phyloP scores from a whole-genome alignment of 495 filamentous ascomycete species.

The Amphirosellinia nigrospora region DNA sequence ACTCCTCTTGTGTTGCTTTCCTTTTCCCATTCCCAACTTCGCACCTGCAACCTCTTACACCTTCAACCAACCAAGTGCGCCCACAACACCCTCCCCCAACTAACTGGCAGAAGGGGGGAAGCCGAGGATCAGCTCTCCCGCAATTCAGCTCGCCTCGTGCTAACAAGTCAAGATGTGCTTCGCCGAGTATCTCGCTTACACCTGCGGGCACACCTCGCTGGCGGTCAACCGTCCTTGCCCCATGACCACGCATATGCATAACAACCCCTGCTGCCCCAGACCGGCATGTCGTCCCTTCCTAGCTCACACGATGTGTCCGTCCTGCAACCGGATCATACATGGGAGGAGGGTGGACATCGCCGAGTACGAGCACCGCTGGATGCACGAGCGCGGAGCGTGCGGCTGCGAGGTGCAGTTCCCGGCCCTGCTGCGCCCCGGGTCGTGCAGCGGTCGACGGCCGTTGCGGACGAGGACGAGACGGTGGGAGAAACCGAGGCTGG shows the following conservation, averaged over 20 bases:
- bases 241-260: constrained; percentile 43
- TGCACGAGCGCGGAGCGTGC: constrained; percentile 54
- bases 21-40: background rate
- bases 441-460: constrained; percentile 18
- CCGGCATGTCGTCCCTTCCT: constrained; percentile 37
- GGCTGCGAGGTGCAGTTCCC: constrained; percentile 48
- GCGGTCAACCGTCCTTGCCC: constrained; percentile 49
- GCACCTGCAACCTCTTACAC: background rate
- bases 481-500: too few relatives aligned
- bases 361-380: constrained; percentile 54
- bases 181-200: constrained; percentile 50
- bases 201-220: constrained; percentile 50
- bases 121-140: too few relatives aligned
- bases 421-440: constrained; percentile 40
- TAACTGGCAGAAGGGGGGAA: background rate
- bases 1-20: background rate
- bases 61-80: background rate
- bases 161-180: constrained; percentile 46
- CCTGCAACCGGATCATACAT: constrained; percentile 48
- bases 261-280: constrained; percentile 42
- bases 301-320: constrained; percentile 43
- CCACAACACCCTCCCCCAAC: background rate
- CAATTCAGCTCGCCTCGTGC: background rate
- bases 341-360: constrained; percentile 46
- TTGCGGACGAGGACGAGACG: background rate